Evolutionary conservation across 2,329 filamentous ascomycete genomes (phyloP).

Genomic region (Albophoma yamanashiensis): DNA sequence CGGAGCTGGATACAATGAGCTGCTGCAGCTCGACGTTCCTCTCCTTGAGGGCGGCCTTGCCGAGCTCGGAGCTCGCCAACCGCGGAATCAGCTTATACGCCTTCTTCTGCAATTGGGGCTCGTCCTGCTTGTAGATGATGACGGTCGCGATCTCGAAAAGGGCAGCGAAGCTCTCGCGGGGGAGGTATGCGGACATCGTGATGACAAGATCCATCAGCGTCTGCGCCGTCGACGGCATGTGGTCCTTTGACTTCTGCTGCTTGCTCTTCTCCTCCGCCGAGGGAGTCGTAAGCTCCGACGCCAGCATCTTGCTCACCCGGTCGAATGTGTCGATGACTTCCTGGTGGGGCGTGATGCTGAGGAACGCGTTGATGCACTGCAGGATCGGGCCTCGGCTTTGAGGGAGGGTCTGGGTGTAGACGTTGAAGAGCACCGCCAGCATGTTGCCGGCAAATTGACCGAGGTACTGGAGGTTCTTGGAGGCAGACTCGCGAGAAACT

Average conservation of each 20-base stretch:
- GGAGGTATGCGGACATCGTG: slow-evolving; percentile 88
- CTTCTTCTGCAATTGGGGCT: slow-evolving; percentile 96
- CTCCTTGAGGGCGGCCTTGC: slow-evolving; percentile 64
- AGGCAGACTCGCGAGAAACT: slow-evolving; percentile 62
- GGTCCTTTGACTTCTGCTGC: slow-evolving; percentile 47
- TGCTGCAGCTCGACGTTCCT: slow-evolving; percentile 69
- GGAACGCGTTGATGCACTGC: slow-evolving; percentile 87
- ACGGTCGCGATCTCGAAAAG: slow-evolving; percentile 81
- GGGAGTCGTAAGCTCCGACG: slow-evolving; percentile 50
- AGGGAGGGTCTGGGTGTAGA: slow-evolving; percentile 92
- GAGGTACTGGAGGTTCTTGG: slow-evolving; percentile 73
- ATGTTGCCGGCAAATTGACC: slow-evolving; percentile 75
- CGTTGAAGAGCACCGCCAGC: slow-evolving; percentile 95
- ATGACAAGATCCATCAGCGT: slow-evolving; percentile 96
- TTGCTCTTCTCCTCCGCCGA: slow-evolving; percentile 53
- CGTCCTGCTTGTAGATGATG: slow-evolving; percentile 69
- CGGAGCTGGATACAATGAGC: slow-evolving; percentile 67
- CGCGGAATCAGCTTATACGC: slow-evolving; percentile 96
- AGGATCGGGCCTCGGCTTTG: slow-evolving; percentile 86
- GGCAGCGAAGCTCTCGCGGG: slow-evolving; percentile 70
- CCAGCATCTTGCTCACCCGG: slow-evolving; percentile 76
- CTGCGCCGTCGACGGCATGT: slow-evolving; percentile 86
- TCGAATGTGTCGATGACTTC: slow-evolving; percentile 85
- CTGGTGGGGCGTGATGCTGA: slow-evolving; percentile 70
- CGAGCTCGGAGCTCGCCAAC: slow-evolving; percentile 69